Evolutionary conservation across 2,329 filamentous ascomycete genomes (phyloP).

Genomic region (Trichocomaceae sp.): DNA sequence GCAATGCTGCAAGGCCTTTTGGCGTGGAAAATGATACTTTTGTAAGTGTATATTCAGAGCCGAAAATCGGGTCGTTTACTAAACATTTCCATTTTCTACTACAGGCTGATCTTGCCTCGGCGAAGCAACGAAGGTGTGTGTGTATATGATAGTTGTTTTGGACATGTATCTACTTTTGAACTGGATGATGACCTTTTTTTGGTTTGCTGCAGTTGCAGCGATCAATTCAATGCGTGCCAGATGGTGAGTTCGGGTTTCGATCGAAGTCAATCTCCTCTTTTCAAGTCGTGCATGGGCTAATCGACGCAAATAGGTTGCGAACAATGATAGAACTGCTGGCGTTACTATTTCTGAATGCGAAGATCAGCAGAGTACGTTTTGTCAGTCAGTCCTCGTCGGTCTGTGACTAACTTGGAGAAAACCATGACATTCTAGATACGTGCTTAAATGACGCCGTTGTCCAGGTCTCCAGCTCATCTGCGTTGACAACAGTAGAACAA

Average conservation of each 20-base stretch:
- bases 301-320: constrained; percentile 1
- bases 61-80: background rate
- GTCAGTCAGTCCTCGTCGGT: too few species aligned
- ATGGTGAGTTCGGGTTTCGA: constrained; percentile 6
- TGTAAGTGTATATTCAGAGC: constrained; percentile 11
- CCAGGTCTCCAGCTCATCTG: background rate
- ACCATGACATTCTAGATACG: background rate
- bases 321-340: background rate
- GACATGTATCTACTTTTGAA: background rate
- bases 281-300: background rate
- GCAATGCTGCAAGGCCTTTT: constrained; percentile 18
- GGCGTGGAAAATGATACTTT: constrained; percentile 21
- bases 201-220: constrained; percentile 16
- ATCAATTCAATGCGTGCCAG: constrained; percentile 20
- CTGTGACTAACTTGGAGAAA: background rate
- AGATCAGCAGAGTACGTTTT: constrained; percentile 7
- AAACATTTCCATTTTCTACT: background rate
- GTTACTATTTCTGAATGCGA: constrained; percentile 8
- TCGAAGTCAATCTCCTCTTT: background rate
- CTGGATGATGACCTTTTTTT: background rate
- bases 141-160: background rate
- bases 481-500: background rate
- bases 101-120: constrained; percentile 17
- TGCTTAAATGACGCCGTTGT: background rate
- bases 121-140: constrained; percentile 20